Percentiles rank a stretch among this genome's conserved stretches.
phyloP scores from a whole-genome alignment of 352 stramenopile species.

The Phytopythium chamaehyphon region DNA sequence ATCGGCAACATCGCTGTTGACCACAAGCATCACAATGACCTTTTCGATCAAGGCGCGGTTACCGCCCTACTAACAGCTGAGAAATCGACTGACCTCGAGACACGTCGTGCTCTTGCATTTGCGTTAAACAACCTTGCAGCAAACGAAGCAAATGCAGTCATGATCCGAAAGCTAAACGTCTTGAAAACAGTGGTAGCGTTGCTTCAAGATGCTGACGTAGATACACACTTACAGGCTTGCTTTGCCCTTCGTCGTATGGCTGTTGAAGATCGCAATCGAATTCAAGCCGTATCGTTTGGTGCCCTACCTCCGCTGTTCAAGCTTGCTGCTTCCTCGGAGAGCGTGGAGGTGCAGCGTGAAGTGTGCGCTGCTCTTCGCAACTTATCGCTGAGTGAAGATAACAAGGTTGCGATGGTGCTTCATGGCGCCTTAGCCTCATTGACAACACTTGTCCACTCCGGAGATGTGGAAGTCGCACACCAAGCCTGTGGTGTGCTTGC shows the following conservation, averaged over 20 bases:
- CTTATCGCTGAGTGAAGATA: constrained; percentile 89
- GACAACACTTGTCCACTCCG: constrained; percentile 85
- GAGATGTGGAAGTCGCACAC: constrained; percentile 89
- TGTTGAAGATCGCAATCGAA: constrained; percentile 88
- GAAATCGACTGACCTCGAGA: constrained; percentile 86
- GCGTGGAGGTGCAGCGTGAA: constrained; percentile 91
- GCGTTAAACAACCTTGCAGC: constrained; percentile 93
- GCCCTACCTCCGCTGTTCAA: constrained; percentile 87
- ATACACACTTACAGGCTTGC: constrained; percentile 91
- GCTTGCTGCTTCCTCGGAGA: constrained; percentile 74
- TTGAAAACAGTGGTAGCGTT: constrained; percentile 82
- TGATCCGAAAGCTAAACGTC: constrained; percentile 86
- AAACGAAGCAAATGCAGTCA: constrained; percentile 87
- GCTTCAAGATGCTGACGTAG: constrained; percentile 86
- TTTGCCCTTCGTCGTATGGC: constrained; percentile 92
- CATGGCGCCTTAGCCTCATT: constrained; percentile 82
- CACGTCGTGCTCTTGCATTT: constrained; percentile 90
- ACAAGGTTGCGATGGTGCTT: constrained; percentile 91
- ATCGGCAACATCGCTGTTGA: constrained; percentile 92
- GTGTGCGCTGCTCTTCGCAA: constrained; percentile 92
- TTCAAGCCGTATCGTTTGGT: constrained; percentile 91
- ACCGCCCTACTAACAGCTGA: constrained; percentile 87
- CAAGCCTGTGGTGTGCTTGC: constrained; percentile 89
- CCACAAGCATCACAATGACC: constrained; percentile 83
- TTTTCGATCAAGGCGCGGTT: constrained; percentile 92